Evolutionary conservation across 495 filamentous ascomycete species (phyloP).

Genomic region (Antarctomyces pellizariae): DNA sequence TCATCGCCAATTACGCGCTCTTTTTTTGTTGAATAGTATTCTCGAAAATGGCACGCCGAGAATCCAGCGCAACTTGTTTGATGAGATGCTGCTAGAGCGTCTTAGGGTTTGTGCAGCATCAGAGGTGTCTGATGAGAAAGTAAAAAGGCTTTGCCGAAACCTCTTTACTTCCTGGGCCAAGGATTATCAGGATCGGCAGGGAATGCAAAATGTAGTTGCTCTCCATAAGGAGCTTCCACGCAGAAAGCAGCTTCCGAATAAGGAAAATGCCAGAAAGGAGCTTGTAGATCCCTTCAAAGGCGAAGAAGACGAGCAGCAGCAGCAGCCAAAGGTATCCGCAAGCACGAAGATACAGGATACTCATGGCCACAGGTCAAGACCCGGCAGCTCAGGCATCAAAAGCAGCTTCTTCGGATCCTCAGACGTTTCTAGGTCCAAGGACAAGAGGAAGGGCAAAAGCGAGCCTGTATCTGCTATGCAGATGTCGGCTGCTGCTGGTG

Average conservation of each 20-base stretch:
- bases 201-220: slow-evolving; percentile 53
- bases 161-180: slow-evolving; percentile 76
- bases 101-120: slow-evolving; percentile 74
- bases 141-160: slow-evolving; percentile 64
- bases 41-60: slow-evolving; percentile 84
- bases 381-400: neutral
- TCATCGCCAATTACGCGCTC: slow-evolving; percentile 73
- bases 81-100: slow-evolving; percentile 84
- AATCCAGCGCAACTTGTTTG: slow-evolving; percentile 71
- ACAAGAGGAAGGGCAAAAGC: slow-evolving; percentile 23
- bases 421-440: slow-evolving; percentile 14
- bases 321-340: slow-evolving; percentile 21
- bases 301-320: slow-evolving; percentile 31
- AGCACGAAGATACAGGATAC: slow-evolving; percentile 16
- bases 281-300: slow-evolving; percentile 42
- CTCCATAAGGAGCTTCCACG: slow-evolving; percentile 49
- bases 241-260: slow-evolving; percentile 30
- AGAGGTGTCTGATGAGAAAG: slow-evolving; percentile 58
- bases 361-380: neutral
- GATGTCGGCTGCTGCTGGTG: slow-evolving; percentile 63
- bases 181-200: slow-evolving; percentile 58
- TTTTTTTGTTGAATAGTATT: slow-evolving; percentile 77
- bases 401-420: slow-evolving; percentile 5
- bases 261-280: slow-evolving; percentile 59
- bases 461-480: slow-evolving; percentile 42